These are phyloP conservation scores for Dictyostelium intermedium DNA, from an alignment of 78 protist genomes.

Conservation along the genomic window DNA sequence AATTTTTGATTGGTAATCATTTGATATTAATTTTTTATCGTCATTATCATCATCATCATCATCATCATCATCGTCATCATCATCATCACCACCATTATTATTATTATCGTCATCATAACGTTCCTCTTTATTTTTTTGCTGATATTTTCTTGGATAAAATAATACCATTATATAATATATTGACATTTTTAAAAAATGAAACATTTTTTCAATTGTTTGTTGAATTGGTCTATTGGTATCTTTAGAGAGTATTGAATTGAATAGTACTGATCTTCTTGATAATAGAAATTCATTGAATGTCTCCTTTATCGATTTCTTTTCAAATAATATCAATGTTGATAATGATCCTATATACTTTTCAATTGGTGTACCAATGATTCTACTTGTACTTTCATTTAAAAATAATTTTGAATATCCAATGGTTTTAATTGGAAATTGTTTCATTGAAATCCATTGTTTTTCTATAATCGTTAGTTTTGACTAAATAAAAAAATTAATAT, in stretches of 20 bases:
- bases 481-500: neutral
- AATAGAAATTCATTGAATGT: conserved; percentile 16
- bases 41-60: neutral
- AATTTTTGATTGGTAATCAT: conserved; percentile 4
- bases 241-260: neutral
- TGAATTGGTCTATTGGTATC: neutral
- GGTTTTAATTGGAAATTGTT: conserved; percentile 54
- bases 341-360: conserved; percentile 58
- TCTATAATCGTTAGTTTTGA: conserved; percentile 27
- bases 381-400: neutral
- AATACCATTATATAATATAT: conserved; percentile 9
- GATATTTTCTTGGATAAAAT: conserved; percentile 29
- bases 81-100: too few species aligned
- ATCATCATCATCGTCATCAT: neutral
- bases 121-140: neutral
- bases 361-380: neutral
- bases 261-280: conserved; percentile 2
- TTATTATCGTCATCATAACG: neutral
- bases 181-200: conserved; percentile 6
- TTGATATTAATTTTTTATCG: neutral
- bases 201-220: neutral
- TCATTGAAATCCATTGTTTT: neutral
- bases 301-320: conserved; percentile 21
- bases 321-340: conserved; percentile 53
- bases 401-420: conserved; percentile 2